phyloP scores from a whole-genome alignment of 176 grass and related monocot genomes.

The Rhynchospora tenuis region DNA sequence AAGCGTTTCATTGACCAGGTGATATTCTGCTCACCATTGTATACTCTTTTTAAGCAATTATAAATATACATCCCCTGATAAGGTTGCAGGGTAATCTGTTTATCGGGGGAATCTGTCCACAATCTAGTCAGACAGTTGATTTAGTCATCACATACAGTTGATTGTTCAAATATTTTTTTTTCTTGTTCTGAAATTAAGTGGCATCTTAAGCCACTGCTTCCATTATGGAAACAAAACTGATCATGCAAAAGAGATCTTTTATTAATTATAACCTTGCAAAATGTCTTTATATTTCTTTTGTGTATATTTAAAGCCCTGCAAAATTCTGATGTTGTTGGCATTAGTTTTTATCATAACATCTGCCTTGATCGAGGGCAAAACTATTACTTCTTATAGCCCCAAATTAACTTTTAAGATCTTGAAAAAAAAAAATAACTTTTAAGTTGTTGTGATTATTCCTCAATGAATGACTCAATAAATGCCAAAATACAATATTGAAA shows the following conservation, averaged over 20 bases:
- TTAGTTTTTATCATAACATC: background rate
- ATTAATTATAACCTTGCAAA: background rate
- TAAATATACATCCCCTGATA: background rate
- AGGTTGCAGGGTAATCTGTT: background rate
- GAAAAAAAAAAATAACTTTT: too few species aligned
- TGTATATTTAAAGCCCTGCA: background rate
- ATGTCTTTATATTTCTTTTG: background rate
- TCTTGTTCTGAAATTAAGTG: background rate
- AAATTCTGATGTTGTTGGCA: background rate
- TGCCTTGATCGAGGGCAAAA: background rate
- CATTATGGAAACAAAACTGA: background rate
- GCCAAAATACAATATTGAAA: background rate
- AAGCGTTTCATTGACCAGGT: slow-evolving; percentile 89
- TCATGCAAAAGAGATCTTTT: background rate
- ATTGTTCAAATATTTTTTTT: background rate
- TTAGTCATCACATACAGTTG: background rate
- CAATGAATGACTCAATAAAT: background rate
- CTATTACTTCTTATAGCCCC: background rate
- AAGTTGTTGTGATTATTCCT: background rate
- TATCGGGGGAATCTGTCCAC: background rate
- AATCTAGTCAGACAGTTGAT: background rate
- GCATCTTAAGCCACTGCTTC: background rate
- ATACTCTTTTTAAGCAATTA: background rate
- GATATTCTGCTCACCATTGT: slow-evolving; percentile 5
- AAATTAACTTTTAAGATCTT: too few species aligned